Base-by-base conservation (phyloP, 805 yeast genomes). In the Metschnikowia rubicola region DNA sequence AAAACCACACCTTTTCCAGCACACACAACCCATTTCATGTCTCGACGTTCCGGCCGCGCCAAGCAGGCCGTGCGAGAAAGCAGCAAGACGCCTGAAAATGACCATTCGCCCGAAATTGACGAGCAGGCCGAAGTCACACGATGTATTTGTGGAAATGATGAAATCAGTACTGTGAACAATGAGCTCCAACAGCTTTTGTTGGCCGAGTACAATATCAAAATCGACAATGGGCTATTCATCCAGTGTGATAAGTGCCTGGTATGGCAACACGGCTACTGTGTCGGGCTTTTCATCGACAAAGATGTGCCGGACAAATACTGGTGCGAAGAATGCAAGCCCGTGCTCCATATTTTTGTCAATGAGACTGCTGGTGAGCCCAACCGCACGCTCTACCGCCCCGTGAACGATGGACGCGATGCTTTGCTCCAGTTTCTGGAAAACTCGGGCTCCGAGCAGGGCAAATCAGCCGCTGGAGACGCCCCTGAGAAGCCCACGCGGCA, bases 191-290 rank as follows among this genome's bases (percentile, higher is more conserved):
- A 54, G 2, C 49, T 70, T 31, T 58, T 72, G 29, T 44, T 38
- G 33, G 55, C 53, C 15, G 74, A 71, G 41, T 71, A 66, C 52
- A 60, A 55, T 40, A 67, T 72, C 46, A 67, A 67, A 44, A 60
- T 66, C 41, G 81, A 78, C 48, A 68, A 74, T 15, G 94, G 92
- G 2, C 73, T 86, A 42, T 86, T 79, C 61, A 86, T 86, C 55
- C 94, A 86, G 60, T 86, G 95, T 74, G 99, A 94, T 60, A 77
- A 78, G 52, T 92, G 99, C 69, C 82, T 88, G 15, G 96, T 86
- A 8, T 92, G 99, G 99, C 99, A 92, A 66, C 99, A 92, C 64
- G 98, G 97, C 2, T 88, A 75, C 67, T 92, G 99, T 71, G 97
- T 92, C 33, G 96, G 97, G 1, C 81, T 92, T 48, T 74, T 74